These are phyloP conservation scores for Epichloe sylvatica DNA, from an alignment of 2,329 filamentous ascomycete species.

Conservation along the genomic window DNA sequence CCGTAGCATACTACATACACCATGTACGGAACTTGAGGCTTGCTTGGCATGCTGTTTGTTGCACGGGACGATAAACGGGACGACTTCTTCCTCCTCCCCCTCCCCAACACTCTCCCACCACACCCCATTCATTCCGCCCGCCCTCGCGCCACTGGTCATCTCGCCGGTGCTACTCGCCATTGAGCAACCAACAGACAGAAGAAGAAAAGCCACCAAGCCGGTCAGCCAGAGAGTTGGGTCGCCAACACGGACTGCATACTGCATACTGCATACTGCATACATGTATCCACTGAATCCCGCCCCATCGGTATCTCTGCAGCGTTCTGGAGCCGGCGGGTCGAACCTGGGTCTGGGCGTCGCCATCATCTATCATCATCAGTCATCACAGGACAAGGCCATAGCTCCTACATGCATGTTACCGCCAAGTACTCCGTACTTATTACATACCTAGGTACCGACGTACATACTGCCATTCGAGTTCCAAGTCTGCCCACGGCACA, in stretches of 20 bases:
- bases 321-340: no score
- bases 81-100: background rate
- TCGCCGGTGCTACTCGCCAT: background rate
- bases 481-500: no score
- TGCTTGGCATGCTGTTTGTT: background rate
- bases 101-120: background rate
- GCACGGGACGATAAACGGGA: no score
- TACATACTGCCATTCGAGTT: no score
- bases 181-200: background rate
- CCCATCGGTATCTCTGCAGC: slow-evolving; percentile 2
- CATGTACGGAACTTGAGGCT: background rate
- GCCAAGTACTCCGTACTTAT: background rate
- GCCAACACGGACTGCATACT: background rate
- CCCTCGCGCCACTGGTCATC: background rate
- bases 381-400: background rate
- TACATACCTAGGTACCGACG: background rate
- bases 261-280: no score
- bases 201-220: slow-evolving; percentile 2
- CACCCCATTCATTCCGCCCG: background rate
- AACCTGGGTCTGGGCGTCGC: background rate
- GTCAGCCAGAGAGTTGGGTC: slow-evolving; percentile 3
- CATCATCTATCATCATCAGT: background rate
- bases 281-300: slow-evolving; percentile 2
- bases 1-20: no score
- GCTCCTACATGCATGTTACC: background rate